Evolutionary conservation across 1,284 basidiomycete genomes (phyloP).

Genomic region (Moesziomyces parantarcticus): DNA sequence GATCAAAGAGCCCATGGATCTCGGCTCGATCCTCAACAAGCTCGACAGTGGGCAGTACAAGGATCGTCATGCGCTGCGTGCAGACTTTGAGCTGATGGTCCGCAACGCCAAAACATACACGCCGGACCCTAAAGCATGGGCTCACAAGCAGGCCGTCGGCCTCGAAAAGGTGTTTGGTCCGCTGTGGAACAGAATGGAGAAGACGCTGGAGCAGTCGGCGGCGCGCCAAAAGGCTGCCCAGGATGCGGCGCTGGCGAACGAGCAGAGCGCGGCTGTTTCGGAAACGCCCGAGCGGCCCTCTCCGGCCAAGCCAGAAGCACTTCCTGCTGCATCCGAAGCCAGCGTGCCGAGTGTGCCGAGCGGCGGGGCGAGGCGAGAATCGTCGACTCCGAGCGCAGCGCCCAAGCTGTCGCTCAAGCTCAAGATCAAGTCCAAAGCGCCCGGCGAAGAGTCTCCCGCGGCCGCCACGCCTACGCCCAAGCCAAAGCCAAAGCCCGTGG

Average conservation of each 20-base stretch:
- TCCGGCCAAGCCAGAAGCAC: conserved; percentile 22
- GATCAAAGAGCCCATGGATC: conserved; percentile 93
- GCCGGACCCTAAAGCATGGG: conserved; percentile 74
- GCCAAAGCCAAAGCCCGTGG: conserved; percentile 3
- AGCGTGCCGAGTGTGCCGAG: background rate
- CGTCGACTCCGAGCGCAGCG: conserved; percentile 27
- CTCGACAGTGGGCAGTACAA: conserved; percentile 84
- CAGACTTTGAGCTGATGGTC: conserved; percentile 89
- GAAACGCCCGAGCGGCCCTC: conserved; percentile 28
- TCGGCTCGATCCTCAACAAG: conserved; percentile 88
- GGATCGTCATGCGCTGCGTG: conserved; percentile 83
- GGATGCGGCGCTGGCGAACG: conserved; percentile 38
- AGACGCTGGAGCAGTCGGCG: conserved; percentile 66
- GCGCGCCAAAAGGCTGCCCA: conserved; percentile 52
- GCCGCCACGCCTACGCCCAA: conserved; percentile 28
- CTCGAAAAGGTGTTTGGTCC: conserved; percentile 87
- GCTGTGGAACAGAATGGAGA: conserved; percentile 72
- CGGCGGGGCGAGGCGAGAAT: conserved; percentile 12
- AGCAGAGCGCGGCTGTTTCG: conserved; percentile 9
- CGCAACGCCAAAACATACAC: conserved; percentile 91
- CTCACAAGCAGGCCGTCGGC: conserved; percentile 79
- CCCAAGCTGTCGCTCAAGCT: conserved; percentile 42
- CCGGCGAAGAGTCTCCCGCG: conserved; percentile 20
- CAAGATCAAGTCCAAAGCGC: conserved; percentile 38
- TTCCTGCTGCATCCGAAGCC: background rate